Percentiles rank a stretch among this genome's conserved stretches.
phyloP scores from a whole-genome alignment of 352 stramenopile species.

The Blastocystis sp. region DNA sequence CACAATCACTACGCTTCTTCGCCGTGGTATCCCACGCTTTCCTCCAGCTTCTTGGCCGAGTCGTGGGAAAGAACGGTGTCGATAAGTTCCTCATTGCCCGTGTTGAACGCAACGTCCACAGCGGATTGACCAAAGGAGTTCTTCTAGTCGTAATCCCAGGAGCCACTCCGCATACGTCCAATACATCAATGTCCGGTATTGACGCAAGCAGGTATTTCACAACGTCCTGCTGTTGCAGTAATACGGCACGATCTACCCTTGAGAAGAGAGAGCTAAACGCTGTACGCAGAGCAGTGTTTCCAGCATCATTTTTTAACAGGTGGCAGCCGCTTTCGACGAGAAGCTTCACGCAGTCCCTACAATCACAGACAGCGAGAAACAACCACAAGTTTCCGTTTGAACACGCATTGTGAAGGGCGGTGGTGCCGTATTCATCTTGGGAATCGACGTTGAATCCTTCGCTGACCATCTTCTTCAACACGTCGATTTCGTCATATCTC shows the following conservation, averaged over 20 bases:
- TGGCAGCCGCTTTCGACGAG: not conserved
- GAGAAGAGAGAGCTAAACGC: not conserved
- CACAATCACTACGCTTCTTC: constrained; percentile 30
- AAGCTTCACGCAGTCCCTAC: not conserved
- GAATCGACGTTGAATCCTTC: not conserved
- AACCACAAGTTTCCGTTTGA: not conserved
- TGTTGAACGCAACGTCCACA: constrained; percentile 53
- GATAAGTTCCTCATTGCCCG: constrained; percentile 42
- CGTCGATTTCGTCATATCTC: not conserved
- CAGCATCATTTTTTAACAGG: constrained; percentile 24
- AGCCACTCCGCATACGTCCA: not conserved
- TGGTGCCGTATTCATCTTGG: not conserved
- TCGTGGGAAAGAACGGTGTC: constrained; percentile 33
- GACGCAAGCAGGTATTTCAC: not conserved
- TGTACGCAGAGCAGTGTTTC: constrained; percentile 1
- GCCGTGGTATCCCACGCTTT: constrained; percentile 33
- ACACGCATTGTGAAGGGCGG: not conserved
- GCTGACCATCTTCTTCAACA: not conserved
- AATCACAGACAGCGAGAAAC: not conserved
- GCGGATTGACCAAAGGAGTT: constrained; percentile 39
- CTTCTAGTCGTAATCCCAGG: constrained; percentile 19
- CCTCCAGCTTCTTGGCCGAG: constrained; percentile 25
- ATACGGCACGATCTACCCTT: constrained; percentile 22
- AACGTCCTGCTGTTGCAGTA: constrained; percentile 36
- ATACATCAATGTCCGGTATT: constrained; percentile 1